Evolutionary conservation across 1,139 yeast genomes (phyloP).

Genomic region (Debaryomyces udenii): DNA sequence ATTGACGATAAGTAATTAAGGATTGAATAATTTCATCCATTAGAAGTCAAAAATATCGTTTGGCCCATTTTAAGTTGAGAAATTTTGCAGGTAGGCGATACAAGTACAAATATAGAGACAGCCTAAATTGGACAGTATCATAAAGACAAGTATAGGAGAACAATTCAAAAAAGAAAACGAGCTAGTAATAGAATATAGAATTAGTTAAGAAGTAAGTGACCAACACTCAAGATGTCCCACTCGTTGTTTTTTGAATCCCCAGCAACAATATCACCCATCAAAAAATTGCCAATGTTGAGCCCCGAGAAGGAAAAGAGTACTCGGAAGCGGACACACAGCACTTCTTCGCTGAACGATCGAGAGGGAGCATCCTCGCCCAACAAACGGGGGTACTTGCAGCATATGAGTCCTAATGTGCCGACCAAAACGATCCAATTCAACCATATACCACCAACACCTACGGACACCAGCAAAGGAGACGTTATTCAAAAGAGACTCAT

Average conservation of each 20-base stretch:
- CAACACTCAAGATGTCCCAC: conserved; percentile 11
- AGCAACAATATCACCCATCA: conserved; percentile 10
- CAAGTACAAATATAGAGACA: not conserved
- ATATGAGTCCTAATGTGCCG: conserved; percentile 48
- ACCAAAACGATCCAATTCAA: conserved; percentile 32
- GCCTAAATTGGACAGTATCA: not conserved
- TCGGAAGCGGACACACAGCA: conserved; percentile 11
- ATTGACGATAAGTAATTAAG: not conserved
- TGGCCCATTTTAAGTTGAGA: too few species aligned
- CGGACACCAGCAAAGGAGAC: conserved; percentile 6
- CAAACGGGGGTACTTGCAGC: conserved; percentile 37
- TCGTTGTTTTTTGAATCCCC: conserved; percentile 14
- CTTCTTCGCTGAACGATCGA: conserved; percentile 10
- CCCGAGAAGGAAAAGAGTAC: conserved; percentile 8
- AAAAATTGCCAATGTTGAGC: conserved; percentile 2
- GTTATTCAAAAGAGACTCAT: conserved; percentile 2
- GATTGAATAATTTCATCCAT: too few species aligned
- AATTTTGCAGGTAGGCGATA: not conserved
- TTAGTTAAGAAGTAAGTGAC: not conserved
- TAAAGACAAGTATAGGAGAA: too few species aligned
- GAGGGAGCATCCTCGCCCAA: conserved; percentile 26
- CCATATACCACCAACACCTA: conserved; percentile 14
- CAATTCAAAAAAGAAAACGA: not conserved
- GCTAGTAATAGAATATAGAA: not conserved
- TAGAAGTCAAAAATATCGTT: too few species aligned